phyloP scores from a whole-genome alignment of 805 yeast species.

The Starmerella potacharoeniae region DNA sequence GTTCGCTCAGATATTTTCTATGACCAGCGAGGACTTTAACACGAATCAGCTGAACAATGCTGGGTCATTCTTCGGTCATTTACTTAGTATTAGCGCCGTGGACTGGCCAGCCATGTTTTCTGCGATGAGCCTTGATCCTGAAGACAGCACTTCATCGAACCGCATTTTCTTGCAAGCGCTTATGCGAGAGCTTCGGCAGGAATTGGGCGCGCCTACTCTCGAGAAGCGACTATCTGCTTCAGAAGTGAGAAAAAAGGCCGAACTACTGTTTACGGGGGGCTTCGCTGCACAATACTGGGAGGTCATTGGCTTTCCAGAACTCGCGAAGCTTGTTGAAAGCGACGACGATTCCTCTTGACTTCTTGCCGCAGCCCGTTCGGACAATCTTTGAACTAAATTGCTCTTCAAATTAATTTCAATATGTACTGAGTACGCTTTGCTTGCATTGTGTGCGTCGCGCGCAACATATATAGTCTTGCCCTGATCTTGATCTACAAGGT shows the following conservation, averaged over 20 bases:
- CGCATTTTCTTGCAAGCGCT: conserved; percentile 72
- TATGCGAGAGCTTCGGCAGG: conserved; percentile 68
- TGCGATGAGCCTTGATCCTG: conserved; percentile 50
- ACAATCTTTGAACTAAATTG: too few relatives aligned
- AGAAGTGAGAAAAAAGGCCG: not conserved
- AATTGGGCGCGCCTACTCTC: conserved; percentile 50
- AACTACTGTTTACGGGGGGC: conserved; percentile 2
- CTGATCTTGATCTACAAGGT: too few relatives aligned
- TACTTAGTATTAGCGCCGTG: conserved; percentile 58
- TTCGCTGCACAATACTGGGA: conserved; percentile 13
- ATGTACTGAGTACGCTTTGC: too few relatives aligned
- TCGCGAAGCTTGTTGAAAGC: not conserved
- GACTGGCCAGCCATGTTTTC: conserved; percentile 49
- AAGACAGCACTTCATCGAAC: conserved; percentile 61
- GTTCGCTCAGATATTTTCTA: conserved; percentile 41
- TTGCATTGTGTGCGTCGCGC: too few relatives aligned
- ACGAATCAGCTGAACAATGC: conserved; percentile 64
- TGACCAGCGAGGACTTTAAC: conserved; percentile 52
- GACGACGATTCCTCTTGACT: not conserved
- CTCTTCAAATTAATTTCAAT: too few relatives aligned
- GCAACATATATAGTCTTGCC: too few relatives aligned
- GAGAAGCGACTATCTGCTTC: conserved; percentile 34
- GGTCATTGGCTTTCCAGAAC: conserved; percentile 2
- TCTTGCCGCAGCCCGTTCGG: too few relatives aligned
- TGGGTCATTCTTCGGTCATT: conserved; percentile 77